These are phyloP conservation scores for Myxozyma vanderwaltii DNA, from an alignment of 805 yeast species.

Conservation along the genomic window DNA sequence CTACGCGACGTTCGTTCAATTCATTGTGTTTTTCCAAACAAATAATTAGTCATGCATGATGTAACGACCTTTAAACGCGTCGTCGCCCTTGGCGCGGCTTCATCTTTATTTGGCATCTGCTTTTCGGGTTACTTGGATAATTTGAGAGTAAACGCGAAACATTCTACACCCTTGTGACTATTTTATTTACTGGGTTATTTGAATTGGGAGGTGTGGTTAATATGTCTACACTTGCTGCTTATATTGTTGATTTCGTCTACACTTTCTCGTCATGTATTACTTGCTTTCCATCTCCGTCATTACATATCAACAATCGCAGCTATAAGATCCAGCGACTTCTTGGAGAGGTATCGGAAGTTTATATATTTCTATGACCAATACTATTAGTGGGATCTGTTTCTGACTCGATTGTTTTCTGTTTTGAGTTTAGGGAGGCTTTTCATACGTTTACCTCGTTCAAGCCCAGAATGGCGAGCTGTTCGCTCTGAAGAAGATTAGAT, in stretches of 20 bases:
- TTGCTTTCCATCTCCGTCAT: slow-evolving; percentile 53
- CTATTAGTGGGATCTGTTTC: neutral
- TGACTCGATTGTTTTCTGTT: neutral
- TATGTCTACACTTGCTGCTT: slow-evolving; percentile 23
- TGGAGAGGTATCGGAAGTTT: slow-evolving; percentile 60
- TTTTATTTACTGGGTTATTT: no score
- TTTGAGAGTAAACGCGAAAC: no score
- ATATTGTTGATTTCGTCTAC: slow-evolving; percentile 38
- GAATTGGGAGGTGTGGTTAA: neutral
- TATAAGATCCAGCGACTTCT: slow-evolving; percentile 69
- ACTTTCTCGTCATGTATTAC: slow-evolving; percentile 43
- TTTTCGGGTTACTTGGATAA: no score
- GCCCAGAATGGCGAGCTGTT: slow-evolving; percentile 50
- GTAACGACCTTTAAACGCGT: no score
- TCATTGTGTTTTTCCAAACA: no score
- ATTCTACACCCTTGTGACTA: no score
- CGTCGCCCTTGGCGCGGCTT: no score
- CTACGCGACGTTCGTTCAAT: no score
- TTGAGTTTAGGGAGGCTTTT: slow-evolving; percentile 63
- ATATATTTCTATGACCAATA: neutral
- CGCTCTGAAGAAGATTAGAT: slow-evolving; percentile 83
- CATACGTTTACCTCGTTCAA: slow-evolving; percentile 80
- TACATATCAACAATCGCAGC: slow-evolving; percentile 61
- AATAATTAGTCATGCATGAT: no score
- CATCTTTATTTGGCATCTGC: no score